phyloP scores from a whole-genome alignment of 2,329 filamentous ascomycete species.

The Eutypa lata region DNA sequence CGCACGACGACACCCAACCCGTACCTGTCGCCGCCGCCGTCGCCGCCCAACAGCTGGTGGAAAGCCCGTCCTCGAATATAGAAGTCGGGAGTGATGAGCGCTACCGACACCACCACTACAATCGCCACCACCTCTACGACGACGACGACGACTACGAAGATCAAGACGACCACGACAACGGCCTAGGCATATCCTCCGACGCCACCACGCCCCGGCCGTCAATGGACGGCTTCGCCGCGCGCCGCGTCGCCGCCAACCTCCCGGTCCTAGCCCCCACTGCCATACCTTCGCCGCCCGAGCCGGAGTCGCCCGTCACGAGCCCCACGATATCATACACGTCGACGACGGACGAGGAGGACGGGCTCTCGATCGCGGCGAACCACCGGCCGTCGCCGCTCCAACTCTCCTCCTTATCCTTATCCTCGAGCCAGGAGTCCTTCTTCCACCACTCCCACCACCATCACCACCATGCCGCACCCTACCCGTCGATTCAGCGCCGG shows the following conservation, averaged over 20 bases:
- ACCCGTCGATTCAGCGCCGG: slow-evolving; percentile 38
- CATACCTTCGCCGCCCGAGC: slow-evolving; percentile 4
- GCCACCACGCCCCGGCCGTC: slow-evolving; percentile 44
- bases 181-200: slow-evolving; percentile 40
- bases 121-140: too few relatives aligned
- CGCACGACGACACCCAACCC: background rate
- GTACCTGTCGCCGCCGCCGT: slow-evolving; percentile 9
- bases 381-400: slow-evolving; percentile 41
- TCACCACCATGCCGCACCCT: background rate
- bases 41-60: slow-evolving; percentile 4
- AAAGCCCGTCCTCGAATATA: background rate
- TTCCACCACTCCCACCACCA: slow-evolving; percentile 34
- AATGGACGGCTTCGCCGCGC: slow-evolving; percentile 42
- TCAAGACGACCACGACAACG: slow-evolving; percentile 22
- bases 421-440: slow-evolving; percentile 63
- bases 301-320: slow-evolving; percentile 38
- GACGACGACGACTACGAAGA: too few relatives aligned
- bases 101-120: background rate
- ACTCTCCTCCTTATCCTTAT: slow-evolving; percentile 44
- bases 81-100: slow-evolving; percentile 20
- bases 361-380: slow-evolving; percentile 58
- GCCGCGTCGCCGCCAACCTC: slow-evolving; percentile 27
- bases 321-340: slow-evolving; percentile 62
- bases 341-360: slow-evolving; percentile 82
- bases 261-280: slow-evolving; percentile 9